A percentile compares a stretch with the other conserved stretches of the same genome.
Evolutionary conservation across 345 rosid genomes (phyloP).

Genomic region (Excoecaria agallocha): DNA sequence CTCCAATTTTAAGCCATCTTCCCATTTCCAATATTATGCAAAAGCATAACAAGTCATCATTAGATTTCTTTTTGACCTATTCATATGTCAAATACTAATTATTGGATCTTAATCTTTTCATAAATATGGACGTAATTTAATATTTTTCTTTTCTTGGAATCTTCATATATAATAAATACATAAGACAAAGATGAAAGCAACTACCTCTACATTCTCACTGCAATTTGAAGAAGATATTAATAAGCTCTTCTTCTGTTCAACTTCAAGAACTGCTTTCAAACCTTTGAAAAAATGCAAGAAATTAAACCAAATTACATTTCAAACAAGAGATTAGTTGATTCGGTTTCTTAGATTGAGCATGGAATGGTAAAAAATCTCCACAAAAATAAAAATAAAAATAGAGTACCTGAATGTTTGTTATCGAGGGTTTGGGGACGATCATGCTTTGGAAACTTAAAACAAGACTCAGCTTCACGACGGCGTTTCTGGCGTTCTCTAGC

Average conservation of each 20-base stretch:
- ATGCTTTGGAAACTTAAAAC: constrained; percentile 8
- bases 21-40: constrained; percentile 28
- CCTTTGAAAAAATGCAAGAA: constrained; percentile 19
- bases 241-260: constrained; percentile 39
- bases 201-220: constrained; percentile 39
- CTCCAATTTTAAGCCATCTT: constrained; percentile 32
- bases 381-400: not conserved
- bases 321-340: too few species aligned
- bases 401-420: constrained; percentile 30
- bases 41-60: constrained; percentile 15
- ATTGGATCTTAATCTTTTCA: constrained; percentile 3
- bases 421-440: constrained; percentile 10
- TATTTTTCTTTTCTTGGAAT: too few species aligned
- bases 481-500: constrained; percentile 23
- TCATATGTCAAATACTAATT: constrained; percentile 9
- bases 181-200: constrained; percentile 14
- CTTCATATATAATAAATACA: too few species aligned
- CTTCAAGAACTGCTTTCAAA: constrained; percentile 28
- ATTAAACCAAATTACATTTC: not conserved
- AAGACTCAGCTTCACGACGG: constrained; percentile 11
- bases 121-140: not conserved
- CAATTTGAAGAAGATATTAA: constrained; percentile 27
- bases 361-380: not conserved
- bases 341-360: not conserved
- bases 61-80: constrained; percentile 23